phyloP scores from a whole-genome alignment of 768 basidiomycete genomes.

The Leccinum fibrillosum region DNA sequence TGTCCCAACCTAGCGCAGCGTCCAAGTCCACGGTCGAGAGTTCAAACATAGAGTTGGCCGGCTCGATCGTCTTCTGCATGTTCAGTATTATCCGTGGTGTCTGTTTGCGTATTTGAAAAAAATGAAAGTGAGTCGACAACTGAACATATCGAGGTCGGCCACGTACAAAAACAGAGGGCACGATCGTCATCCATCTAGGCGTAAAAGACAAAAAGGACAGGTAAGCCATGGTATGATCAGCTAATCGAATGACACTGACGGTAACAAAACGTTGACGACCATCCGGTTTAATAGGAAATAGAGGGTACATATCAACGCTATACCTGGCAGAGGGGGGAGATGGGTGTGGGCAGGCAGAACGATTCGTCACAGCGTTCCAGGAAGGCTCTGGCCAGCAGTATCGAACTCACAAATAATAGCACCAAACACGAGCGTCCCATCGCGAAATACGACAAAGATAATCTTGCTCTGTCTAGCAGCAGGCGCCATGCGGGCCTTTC shows the following conservation, averaged over 20 bases:
- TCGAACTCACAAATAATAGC: conserved; percentile 9
- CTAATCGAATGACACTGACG: conserved; percentile 8
- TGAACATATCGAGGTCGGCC: background rate
- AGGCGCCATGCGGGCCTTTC: conserved; percentile 7
- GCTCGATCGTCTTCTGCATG: conserved; percentile 11
- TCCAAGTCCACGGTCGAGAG: background rate
- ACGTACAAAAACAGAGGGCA: conserved; percentile 4
- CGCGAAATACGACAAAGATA: conserved; percentile 10
- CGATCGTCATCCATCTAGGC: conserved; percentile 11
- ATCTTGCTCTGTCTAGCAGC: conserved; percentile 15
- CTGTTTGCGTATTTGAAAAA: background rate
- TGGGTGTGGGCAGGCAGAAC: background rate
- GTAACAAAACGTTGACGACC: conserved; percentile 14
- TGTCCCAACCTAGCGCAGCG: background rate
- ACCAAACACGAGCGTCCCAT: conserved; percentile 13
- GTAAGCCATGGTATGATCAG: background rate
- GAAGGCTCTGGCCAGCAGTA: background rate
- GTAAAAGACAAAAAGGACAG: background rate
- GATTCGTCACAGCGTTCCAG: background rate
- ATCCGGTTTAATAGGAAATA: conserved; percentile 1
- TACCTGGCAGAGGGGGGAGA: background rate
- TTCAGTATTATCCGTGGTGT: conserved; percentile 22
- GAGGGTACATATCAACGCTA: background rate
- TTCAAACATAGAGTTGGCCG: background rate
- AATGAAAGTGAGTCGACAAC: background rate